Percentiles rank a stretch among this genome's conserved stretches.
Evolutionary conservation across 2,329 filamentous ascomycete genomes (phyloP).

Genomic region (Diaporthe eres): DNA sequence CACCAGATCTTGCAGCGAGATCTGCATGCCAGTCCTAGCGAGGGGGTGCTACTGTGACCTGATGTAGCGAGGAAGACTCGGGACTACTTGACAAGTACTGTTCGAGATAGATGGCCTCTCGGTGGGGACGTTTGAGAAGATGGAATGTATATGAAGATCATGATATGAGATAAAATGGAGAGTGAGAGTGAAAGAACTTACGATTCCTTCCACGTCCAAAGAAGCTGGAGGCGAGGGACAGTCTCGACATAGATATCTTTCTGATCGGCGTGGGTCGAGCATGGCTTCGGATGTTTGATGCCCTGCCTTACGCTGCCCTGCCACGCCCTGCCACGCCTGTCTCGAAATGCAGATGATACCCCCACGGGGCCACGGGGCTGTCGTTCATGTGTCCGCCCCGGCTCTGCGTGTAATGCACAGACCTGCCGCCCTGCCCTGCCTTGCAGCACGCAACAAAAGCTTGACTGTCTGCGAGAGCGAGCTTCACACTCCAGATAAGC

Average conservation of each 20-base stretch:
- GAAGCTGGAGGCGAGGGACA: not conserved
- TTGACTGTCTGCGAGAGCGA: conserved; percentile 38
- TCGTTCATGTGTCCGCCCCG: conserved; percentile 24
- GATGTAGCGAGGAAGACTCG: not conserved
- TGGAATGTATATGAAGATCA: conserved; percentile 31
- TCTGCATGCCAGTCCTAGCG: conserved; percentile 29
- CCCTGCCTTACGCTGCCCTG: conserved; percentile 6
- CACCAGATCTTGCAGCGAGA: conserved; percentile 18
- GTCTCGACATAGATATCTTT: conserved; percentile 26
- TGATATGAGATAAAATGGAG: conserved; percentile 21
- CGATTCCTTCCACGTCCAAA: not conserved
- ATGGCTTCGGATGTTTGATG: conserved; percentile 30
- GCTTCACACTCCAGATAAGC: conserved; percentile 11
- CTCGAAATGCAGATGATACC: conserved; percentile 31
- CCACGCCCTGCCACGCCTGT: conserved; percentile 12
- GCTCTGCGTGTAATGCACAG: conserved; percentile 17
- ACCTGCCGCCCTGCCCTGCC: conserved; percentile 4
- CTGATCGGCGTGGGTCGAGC: conserved; percentile 14
- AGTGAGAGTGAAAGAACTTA: conserved; percentile 4
- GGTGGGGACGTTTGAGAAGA: conserved; percentile 21
- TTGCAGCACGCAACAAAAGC: conserved; percentile 14
- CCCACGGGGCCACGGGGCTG: conserved; percentile 33
- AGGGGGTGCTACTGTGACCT: not conserved
- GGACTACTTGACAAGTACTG: conserved; percentile 23
- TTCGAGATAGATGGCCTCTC: conserved; percentile 22